phyloP scores from a whole-genome alignment of 2,329 filamentous ascomycete genomes.

The Aspergillus sp. region DNA sequence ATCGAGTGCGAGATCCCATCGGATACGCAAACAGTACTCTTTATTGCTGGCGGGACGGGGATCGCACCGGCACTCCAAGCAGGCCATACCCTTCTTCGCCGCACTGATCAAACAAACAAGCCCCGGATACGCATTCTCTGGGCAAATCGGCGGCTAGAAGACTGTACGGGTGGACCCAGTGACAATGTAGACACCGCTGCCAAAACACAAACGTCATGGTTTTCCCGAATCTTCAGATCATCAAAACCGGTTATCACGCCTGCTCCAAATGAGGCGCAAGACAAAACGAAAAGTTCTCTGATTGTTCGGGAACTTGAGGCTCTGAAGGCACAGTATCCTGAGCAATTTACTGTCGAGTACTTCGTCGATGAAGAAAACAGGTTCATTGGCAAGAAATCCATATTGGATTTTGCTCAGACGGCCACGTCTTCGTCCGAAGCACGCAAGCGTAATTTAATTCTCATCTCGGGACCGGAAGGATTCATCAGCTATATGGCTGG shows the following conservation, averaged over 20 bases:
- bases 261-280: background rate
- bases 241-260: constrained; percentile 9
- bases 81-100: constrained; percentile 57
- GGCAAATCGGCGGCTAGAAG: constrained; percentile 69
- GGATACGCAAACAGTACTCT: constrained; percentile 64
- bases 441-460: constrained; percentile 55
- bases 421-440: constrained; percentile 23
- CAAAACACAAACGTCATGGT: constrained; percentile 27
- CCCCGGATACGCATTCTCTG: constrained; percentile 72
- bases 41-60: constrained; percentile 89
- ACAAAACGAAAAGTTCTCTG: constrained; percentile 13
- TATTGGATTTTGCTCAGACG: constrained; percentile 42
- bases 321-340: constrained; percentile 59
- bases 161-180: constrained; percentile 63
- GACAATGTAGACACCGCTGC: constrained; percentile 37
- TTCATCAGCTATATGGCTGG: constrained; percentile 82
- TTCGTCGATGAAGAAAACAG: constrained; percentile 78
- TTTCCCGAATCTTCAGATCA: constrained; percentile 29
- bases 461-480: constrained; percentile 87
- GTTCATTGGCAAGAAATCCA: constrained; percentile 58
- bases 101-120: constrained; percentile 29
- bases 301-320: constrained; percentile 64
- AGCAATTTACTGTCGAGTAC: constrained; percentile 66
- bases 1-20: constrained; percentile 64
- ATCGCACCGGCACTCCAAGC: constrained; percentile 87